phyloP scores from a whole-genome alignment of 345 rosid species.

The Barbarea vulgaris region DNA sequence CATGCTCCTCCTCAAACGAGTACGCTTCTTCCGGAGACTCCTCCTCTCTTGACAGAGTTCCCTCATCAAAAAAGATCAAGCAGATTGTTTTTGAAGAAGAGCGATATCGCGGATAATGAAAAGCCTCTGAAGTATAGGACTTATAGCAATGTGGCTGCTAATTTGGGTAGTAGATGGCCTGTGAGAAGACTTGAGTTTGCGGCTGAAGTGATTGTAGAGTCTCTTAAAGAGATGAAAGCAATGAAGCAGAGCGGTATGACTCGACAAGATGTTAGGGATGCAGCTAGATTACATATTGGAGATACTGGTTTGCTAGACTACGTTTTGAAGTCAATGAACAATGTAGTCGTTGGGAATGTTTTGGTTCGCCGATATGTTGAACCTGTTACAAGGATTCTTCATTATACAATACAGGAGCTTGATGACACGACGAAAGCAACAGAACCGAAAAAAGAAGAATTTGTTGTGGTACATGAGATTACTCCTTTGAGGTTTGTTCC shows the following conservation, averaged over 20 bases:
- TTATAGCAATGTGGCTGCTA: conserved; percentile 51
- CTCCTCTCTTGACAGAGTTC: conserved; percentile 20
- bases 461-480: conserved; percentile 12
- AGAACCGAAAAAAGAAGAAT: conserved; percentile 29
- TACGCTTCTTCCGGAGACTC: conserved; percentile 38
- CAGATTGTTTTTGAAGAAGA: conserved; percentile 41
- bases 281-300: conserved; percentile 87
- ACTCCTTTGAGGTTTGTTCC: conserved; percentile 18
- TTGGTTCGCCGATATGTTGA: conserved; percentile 65
- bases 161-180: conserved; percentile 83
- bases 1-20: conserved; percentile 42
- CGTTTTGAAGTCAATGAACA: conserved; percentile 81
- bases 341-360: conserved; percentile 61
- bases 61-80: conserved; percentile 26
- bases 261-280: conserved; percentile 85
- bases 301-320: conserved; percentile 89
- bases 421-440: conserved; percentile 19
- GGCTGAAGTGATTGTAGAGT: conserved; percentile 74
- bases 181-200: conserved; percentile 73
- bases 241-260: conserved; percentile 63
- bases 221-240: conserved; percentile 57
- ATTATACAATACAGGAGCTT: conserved; percentile 69
- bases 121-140: conserved; percentile 46
- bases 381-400: conserved; percentile 61
- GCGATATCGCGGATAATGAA: conserved; percentile 31